These are phyloP conservation scores for Apium graveolens DNA, from an alignment of 129 eudicot species.

Conservation along the genomic window DNA sequence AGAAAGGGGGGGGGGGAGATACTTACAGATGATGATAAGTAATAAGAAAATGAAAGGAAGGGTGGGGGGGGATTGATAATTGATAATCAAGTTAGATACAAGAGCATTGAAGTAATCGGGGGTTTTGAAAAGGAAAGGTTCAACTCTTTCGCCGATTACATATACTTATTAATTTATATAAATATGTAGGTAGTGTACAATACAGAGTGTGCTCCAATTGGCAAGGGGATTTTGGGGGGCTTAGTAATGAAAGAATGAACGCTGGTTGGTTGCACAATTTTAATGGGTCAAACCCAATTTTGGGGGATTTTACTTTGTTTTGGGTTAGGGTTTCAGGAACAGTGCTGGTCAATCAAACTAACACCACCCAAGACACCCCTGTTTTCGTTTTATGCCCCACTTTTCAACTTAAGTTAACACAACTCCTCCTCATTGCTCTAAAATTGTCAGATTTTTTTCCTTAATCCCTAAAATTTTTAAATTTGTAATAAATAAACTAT, in stretches of 20 bases:
- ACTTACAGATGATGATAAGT: neutral
- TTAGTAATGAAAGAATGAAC: neutral
- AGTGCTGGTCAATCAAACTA: neutral
- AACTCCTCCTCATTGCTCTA: too few species aligned
- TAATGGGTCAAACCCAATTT: neutral
- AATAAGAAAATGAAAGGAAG: too few species aligned
- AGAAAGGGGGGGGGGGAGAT: neutral
- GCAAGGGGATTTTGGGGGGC: neutral
- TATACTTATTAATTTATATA: neutral
- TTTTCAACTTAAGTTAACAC: too few species aligned
- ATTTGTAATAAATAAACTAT: too few species aligned
- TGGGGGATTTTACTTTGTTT: neutral
- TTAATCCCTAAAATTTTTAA: too few species aligned
- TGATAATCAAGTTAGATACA: neutral
- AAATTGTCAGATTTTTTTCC: too few species aligned
- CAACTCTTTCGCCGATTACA: neutral
- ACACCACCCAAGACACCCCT: too few species aligned
- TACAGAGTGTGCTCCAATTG: neutral
- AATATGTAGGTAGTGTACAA: too few species aligned
- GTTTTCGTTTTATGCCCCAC: too few species aligned
- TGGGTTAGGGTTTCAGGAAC: neutral
- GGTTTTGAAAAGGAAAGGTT: neutral
- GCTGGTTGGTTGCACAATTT: neutral
- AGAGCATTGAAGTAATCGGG: neutral
- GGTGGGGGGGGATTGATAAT: too few species aligned